Evolutionary conservation across 495 filamentous ascomycete genomes (phyloP).

Genomic region (Penicillium coffeae): DNA sequence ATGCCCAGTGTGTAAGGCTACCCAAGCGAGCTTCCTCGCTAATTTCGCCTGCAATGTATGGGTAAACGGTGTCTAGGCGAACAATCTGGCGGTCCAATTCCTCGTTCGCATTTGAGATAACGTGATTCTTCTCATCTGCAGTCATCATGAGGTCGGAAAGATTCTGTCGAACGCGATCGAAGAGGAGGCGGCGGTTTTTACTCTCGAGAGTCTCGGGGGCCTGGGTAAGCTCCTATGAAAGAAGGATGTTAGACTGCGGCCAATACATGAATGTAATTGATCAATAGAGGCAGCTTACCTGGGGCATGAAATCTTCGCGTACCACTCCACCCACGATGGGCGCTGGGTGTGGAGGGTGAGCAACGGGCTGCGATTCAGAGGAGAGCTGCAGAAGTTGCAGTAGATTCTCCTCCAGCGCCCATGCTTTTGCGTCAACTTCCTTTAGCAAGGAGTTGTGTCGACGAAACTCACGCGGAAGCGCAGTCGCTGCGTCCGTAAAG

Average conservation of each 20-base stretch:
- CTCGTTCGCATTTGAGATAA: slow-evolving; percentile 84
- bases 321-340: slow-evolving; percentile 38
- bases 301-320: slow-evolving; percentile 37
- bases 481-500: slow-evolving; percentile 89
- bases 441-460: slow-evolving; percentile 92
- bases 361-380: slow-evolving; percentile 51
- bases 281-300: no score
- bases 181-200: slow-evolving; percentile 58
- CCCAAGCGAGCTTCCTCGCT: slow-evolving; percentile 92
- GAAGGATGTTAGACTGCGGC: slow-evolving; percentile 2
- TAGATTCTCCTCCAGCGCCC: slow-evolving; percentile 57
- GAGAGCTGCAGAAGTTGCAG: slow-evolving; percentile 65
- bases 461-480: slow-evolving; percentile 90
- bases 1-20: slow-evolving; percentile 92
- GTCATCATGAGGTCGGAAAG: slow-evolving; percentile 76
- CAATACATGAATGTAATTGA: no score
- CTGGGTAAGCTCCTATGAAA: slow-evolving; percentile 28
- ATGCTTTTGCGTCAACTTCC: slow-evolving; percentile 90
- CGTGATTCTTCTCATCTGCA: slow-evolving; percentile 94
- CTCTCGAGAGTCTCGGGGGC: slow-evolving; percentile 34
- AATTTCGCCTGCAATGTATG: slow-evolving; percentile 80
- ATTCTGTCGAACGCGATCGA: slow-evolving; percentile 56
- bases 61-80: slow-evolving; percentile 78
- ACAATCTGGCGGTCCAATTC: slow-evolving; percentile 79
- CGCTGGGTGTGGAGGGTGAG: slow-evolving; percentile 34